A percentile compares a stretch with the other conserved stretches of the same genome.
Conservation (phyloP, 2,329 filamentous ascomycete species). For the Penicillium sp. region DNA sequence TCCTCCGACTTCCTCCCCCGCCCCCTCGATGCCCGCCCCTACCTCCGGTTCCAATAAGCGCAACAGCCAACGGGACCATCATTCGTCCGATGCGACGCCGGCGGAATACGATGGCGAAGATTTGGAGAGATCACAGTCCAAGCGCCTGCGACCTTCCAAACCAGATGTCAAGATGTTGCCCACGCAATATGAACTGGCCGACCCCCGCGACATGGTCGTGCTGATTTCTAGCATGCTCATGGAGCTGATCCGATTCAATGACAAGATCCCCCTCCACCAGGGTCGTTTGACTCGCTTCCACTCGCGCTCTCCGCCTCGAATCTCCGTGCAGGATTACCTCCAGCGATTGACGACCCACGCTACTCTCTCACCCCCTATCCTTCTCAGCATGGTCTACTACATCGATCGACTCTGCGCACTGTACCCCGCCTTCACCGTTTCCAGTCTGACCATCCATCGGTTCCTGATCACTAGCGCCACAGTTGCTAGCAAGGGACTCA, state of each 20-base stretch:
- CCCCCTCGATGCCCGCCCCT: slow-evolving; percentile 34
- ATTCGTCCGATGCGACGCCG: slow-evolving; percentile 25
- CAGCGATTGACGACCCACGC: slow-evolving; percentile 91
- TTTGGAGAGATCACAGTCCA: slow-evolving; percentile 40
- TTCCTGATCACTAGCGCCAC: slow-evolving; percentile 96
- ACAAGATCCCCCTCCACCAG: slow-evolving; percentile 78
- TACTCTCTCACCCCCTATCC: slow-evolving; percentile 84
- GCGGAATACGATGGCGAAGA: slow-evolving; percentile 22
- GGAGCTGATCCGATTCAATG: slow-evolving; percentile 91
- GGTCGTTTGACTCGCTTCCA: slow-evolving; percentile 92
- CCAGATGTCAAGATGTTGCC: slow-evolving; percentile 57
- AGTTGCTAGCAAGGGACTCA: slow-evolving; percentile 92
- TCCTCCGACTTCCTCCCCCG: slow-evolving; percentile 20
- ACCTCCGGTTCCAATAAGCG: slow-evolving; percentile 37
- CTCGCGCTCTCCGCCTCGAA: slow-evolving; percentile 83
- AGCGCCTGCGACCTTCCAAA: slow-evolving; percentile 48
- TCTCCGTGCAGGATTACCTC: slow-evolving; percentile 91
- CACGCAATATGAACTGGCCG: slow-evolving; percentile 74
- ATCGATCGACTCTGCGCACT: slow-evolving; percentile 91
- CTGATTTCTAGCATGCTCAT: slow-evolving; percentile 93
- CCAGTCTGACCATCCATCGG: slow-evolving; percentile 91
- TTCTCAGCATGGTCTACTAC: slow-evolving; percentile 99
- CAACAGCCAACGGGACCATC: slow-evolving; percentile 32
- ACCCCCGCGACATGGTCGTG: slow-evolving; percentile 81
- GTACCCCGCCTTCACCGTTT: slow-evolving; percentile 94